Evolutionary conservation across 768 basidiomycete species (phyloP), one percentile per base, ranked within the genome.

Genomic region (Mrakia hoshinonis): DNA sequence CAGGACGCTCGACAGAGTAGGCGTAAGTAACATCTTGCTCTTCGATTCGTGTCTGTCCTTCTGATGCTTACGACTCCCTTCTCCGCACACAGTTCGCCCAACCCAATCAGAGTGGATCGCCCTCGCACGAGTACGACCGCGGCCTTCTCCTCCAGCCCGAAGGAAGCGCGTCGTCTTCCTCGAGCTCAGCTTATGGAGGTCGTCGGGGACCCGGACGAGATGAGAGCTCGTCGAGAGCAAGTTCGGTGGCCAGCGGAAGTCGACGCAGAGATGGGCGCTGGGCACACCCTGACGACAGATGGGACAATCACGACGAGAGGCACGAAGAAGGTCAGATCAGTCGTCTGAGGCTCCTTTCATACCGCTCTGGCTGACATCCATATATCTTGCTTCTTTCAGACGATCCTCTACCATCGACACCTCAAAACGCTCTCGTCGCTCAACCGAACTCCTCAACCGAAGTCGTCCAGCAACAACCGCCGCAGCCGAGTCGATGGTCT

Each of bases 1-100:
- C 77, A 84, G 90, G 70, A 91, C 93, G 77, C 83, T 94, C 49
- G 91, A 93, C 80, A 84, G 86, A 78, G 89, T 92, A 74, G 76
- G 87, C 18, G 38, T 72, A 31, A 34, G 71, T 60, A 38, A n/a
- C 63, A n/a, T 54, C 29, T 60, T 73, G 49, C 22, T 61, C 66
- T 48, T 70, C 49, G 49, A 49, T 66, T 49, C 64, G 74, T 34
- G 31, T 46, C 34, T 48, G 36, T n/a, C 31, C 24, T 26, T 36
- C 34, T 62, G 60, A 20, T 24, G 55, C 15, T n/a, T 4, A 4
- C 55, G 22, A 3, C 29, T 60, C 31, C 39, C 34, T 22, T 46
- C 52, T 24, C 43, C 4, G 26, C 48, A 2, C 22, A 24, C 54
- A 39, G 34, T 69, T 43, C 51, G 26, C 49, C 24, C 22, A 22